phyloP scores from a whole-genome alignment of 495 filamentous ascomycete species.

The Astrocystis sublimbata region DNA sequence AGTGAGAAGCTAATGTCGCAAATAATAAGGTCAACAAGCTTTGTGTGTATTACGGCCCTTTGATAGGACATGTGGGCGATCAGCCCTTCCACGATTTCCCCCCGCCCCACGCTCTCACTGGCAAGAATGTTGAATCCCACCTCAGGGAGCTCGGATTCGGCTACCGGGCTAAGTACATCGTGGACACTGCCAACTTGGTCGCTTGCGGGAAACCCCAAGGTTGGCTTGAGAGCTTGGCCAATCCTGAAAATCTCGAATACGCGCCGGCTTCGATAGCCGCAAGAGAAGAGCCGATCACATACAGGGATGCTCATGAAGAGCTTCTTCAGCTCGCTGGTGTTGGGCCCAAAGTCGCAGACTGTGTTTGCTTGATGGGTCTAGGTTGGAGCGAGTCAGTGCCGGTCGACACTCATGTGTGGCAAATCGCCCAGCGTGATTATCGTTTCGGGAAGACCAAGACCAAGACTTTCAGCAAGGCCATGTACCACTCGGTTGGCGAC shows the following conservation, averaged over 20 bases:
- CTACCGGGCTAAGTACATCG: conserved; percentile 89
- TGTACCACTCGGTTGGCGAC: conserved; percentile 86
- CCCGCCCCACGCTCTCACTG: conserved; percentile 65
- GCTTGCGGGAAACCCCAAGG: conserved; percentile 61
- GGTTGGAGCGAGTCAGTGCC: conserved; percentile 97
- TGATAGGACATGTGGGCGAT: conserved; percentile 68
- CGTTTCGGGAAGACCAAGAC: conserved; percentile 82
- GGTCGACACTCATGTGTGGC: conserved; percentile 98
- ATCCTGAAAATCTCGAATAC: conserved; percentile 68
- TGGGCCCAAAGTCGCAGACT: conserved; percentile 95
- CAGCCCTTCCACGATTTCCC: conserved; percentile 88
- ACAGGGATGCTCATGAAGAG: conserved; percentile 78
- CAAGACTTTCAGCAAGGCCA: conserved; percentile 82
- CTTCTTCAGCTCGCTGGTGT: conserved; percentile 80
- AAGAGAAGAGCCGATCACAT: conserved; percentile 39
- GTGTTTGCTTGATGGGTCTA: conserved; percentile 93
- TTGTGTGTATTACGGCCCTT: conserved; percentile 78
- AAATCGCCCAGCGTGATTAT: conserved; percentile 96
- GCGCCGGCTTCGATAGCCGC: conserved; percentile 6
- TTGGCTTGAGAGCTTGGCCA: conserved; percentile 76
- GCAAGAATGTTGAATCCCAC: conserved; percentile 68
- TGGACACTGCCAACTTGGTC: conserved; percentile 78
- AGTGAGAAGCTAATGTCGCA: neutral
- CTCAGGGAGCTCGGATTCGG: conserved; percentile 88
- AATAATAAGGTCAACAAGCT: conserved; percentile 77